A percentile compares a stretch with the other conserved stretches of the same genome.
These are phyloP conservation scores for Saccharomycopsis sp. DNA, from an alignment of 805 yeast genomes.

Conservation along the genomic window DNA sequence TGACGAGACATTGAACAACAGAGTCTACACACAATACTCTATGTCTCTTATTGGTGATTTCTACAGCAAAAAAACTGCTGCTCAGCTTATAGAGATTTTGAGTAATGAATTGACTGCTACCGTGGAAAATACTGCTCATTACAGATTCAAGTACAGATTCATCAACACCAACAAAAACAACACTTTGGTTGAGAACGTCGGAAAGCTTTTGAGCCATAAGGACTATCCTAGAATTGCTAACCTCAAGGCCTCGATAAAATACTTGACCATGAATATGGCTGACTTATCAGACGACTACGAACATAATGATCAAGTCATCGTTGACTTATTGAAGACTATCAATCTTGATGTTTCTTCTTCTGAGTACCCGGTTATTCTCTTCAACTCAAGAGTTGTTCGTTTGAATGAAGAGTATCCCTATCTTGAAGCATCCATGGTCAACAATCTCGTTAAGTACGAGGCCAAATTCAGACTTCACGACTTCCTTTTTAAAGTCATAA, in stretches of 20 bases:
- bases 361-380: slow-evolving; percentile 27
- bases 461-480: slow-evolving; percentile 37
- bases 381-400: slow-evolving; percentile 50
- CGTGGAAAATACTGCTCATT: slow-evolving; percentile 20
- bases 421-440: slow-evolving; percentile 27
- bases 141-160: slow-evolving; percentile 36
- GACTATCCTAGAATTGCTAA: slow-evolving; percentile 23
- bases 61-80: slow-evolving; percentile 29
- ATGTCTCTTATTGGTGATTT: slow-evolving; percentile 53
- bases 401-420: slow-evolving; percentile 27
- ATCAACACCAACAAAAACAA: slow-evolving; percentile 27
- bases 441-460: slow-evolving; percentile 41
- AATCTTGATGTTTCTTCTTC: slow-evolving; percentile 33
- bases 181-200: slow-evolving; percentile 23
- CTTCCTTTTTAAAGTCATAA: slow-evolving; percentile 23
- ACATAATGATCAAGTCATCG: slow-evolving; percentile 12
- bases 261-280: slow-evolving; percentile 21
- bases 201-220: slow-evolving; percentile 20
- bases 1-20: slow-evolving; percentile 21
- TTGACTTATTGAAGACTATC: slow-evolving; percentile 27
- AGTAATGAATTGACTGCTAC: slow-evolving; percentile 15
- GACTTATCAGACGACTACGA: not conserved
- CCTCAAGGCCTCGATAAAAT: not conserved
- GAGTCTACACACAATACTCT: slow-evolving; percentile 25
- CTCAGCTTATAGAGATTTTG: slow-evolving; percentile 39